phyloP scores from a whole-genome alignment of 345 rosid genomes.

The Pistacia atlantica region DNA sequence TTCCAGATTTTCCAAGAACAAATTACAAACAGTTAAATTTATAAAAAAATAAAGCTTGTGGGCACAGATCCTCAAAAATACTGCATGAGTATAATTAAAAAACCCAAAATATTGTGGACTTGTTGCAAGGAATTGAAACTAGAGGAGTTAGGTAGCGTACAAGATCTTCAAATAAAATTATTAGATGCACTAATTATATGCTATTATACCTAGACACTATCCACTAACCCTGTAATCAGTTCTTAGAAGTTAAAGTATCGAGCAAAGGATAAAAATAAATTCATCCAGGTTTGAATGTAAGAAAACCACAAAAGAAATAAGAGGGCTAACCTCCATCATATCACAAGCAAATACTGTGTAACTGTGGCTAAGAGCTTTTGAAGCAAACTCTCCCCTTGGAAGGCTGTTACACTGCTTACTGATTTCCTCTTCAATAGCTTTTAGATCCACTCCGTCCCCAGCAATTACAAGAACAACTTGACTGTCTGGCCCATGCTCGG shows the following conservation, averaged over 20 bases:
- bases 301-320: constrained; percentile 4
- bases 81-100: neutral
- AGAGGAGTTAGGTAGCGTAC: neutral
- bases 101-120: neutral
- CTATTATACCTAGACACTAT: neutral
- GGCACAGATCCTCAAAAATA: neutral
- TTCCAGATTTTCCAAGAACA: neutral
- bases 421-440: constrained; percentile 81
- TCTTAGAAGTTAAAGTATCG: neutral
- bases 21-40: no score
- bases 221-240: neutral
- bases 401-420: constrained; percentile 65
- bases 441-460: constrained; percentile 75
- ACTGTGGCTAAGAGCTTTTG: constrained; percentile 83
- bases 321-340: constrained; percentile 68
- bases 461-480: constrained; percentile 88
- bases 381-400: constrained; percentile 85
- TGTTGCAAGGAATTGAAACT: neutral
- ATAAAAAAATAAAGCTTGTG: neutral
- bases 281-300: neutral
- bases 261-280: neutral
- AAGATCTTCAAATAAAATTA: neutral
- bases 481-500: constrained; percentile 98
- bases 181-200: neutral
- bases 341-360: constrained; percentile 79